Conservation (phyloP, 2,329 filamentous ascomycete species). For the Gaeumannomyces sp. region DNA sequence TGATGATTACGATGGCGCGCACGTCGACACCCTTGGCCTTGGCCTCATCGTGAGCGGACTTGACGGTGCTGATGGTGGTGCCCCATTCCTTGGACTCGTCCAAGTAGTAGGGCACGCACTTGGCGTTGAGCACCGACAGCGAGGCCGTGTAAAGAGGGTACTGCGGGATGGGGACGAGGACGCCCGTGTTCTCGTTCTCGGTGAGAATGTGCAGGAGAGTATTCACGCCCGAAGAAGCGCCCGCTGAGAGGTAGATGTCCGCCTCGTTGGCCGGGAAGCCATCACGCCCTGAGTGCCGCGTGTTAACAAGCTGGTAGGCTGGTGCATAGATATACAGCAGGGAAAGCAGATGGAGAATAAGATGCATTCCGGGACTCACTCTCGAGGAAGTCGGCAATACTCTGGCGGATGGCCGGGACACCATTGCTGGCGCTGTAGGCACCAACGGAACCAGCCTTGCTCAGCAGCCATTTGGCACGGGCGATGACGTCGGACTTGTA, state of each 20-base stretch:
- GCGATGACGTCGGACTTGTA: conserved; percentile 89
- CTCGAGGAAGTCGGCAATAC: conserved; percentile 89
- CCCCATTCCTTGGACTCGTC: conserved; percentile 84
- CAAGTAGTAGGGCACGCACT: conserved; percentile 87
- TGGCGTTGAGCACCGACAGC: conserved; percentile 75
- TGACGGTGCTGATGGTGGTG: conserved; percentile 76
- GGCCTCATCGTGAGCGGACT: conserved; percentile 66
- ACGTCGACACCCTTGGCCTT: conserved; percentile 75
- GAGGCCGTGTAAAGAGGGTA: conserved; percentile 97
- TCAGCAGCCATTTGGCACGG: conserved; percentile 73
- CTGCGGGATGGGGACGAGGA: conserved; percentile 93
- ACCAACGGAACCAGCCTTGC: conserved; percentile 82
- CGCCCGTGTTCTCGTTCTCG: conserved; percentile 66
- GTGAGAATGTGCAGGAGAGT: conserved; percentile 88
- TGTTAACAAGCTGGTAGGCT: conserved; percentile 12
- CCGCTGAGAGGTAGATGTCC: conserved; percentile 84
- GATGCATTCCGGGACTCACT: conserved; percentile 40
- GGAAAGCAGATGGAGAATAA: neutral
- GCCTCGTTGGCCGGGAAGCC: conserved; percentile 76
- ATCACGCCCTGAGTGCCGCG: conserved; percentile 58
- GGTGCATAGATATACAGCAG: conserved; percentile 10
- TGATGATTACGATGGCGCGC: conserved; percentile 92
- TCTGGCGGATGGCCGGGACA: conserved; percentile 77
- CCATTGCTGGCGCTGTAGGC: conserved; percentile 95
- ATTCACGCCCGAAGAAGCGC: conserved; percentile 91